A percentile compares a stretch with the other conserved stretches of the same genome.
Conservation (phyloP, 2,329 filamentous ascomycete species). For the Xylaria sp. region DNA sequence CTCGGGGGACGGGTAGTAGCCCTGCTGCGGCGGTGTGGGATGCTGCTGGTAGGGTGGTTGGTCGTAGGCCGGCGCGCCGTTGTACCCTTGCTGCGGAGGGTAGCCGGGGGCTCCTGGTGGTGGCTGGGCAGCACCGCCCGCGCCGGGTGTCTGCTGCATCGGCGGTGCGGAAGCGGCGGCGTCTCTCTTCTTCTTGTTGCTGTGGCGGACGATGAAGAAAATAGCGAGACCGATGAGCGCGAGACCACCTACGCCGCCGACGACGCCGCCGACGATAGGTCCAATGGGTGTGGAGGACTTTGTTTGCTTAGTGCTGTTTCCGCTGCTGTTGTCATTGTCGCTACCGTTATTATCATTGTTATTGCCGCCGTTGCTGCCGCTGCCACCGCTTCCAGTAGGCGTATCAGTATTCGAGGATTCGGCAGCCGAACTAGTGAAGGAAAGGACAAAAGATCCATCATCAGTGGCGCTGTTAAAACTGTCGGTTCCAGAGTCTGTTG, state of each 20-base stretch:
- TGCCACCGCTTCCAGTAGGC: background rate
- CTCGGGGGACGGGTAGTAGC: constrained; percentile 36
- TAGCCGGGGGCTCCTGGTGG: constrained; percentile 21
- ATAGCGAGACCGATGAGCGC: constrained; percentile 54
- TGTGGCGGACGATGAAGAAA: constrained; percentile 57
- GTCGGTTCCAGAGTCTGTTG: constrained; percentile 9
- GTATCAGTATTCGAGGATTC: constrained; percentile 30
- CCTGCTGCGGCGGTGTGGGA: constrained; percentile 35
- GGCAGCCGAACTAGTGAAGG: constrained; percentile 16
- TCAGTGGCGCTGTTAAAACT: constrained; percentile 5
- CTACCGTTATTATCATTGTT: background rate
- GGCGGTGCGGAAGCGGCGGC: constrained; percentile 31
- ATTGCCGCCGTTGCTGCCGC: constrained; percentile 4
- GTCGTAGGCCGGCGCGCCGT: constrained; percentile 31
- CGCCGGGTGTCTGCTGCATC: constrained; percentile 33
- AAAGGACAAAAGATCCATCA: constrained; percentile 16
- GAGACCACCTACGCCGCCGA: constrained; percentile 58
- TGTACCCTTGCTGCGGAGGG: constrained; percentile 40
- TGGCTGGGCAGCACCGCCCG: constrained; percentile 7
- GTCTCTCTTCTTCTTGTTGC: constrained; percentile 47
- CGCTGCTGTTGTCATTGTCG: background rate
- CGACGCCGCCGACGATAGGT: constrained; percentile 59
- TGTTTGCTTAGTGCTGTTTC: constrained; percentile 13
- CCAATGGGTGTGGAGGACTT: constrained; percentile 50
- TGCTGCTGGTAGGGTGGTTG: constrained; percentile 40